Evolutionary conservation across 176 grass and related monocot genomes (phyloP).

Genomic region (Pontederia paniculata): DNA sequence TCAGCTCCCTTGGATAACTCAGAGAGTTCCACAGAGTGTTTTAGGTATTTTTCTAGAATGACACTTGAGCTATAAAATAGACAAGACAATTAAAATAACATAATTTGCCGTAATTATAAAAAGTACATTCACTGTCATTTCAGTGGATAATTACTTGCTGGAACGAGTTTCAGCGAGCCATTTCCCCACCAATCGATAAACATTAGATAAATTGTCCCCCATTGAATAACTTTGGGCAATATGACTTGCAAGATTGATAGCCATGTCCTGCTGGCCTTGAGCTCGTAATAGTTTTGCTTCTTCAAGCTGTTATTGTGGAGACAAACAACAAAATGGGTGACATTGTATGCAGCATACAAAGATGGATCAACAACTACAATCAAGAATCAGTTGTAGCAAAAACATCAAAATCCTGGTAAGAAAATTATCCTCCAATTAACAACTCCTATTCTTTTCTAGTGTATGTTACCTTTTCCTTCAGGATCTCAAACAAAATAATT

Average conservation of each 20-base stretch:
- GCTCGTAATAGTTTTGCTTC: slow-evolving; percentile 92
- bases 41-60: slow-evolving; percentile 85
- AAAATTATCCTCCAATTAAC: too few relatives aligned
- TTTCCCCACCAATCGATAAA: slow-evolving; percentile 80
- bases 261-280: slow-evolving; percentile 88
- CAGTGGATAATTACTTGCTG: slow-evolving; percentile 53
- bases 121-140: background rate
- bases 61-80: slow-evolving; percentile 57
- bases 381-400: too few relatives aligned
- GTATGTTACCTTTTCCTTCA: too few relatives aligned
- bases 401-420: too few relatives aligned
- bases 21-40: slow-evolving; percentile 62
- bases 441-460: too few relatives aligned
- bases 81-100: background rate
- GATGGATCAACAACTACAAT: too few relatives aligned
- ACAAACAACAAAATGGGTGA: too few relatives aligned
- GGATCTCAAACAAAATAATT: too few relatives aligned
- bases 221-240: slow-evolving; percentile 57
- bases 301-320: slow-evolving; percentile 33
- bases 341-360: too few relatives aligned
- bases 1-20: slow-evolving; percentile 37
- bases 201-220: slow-evolving; percentile 58
- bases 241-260: slow-evolving; percentile 74
- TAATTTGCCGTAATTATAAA: background rate
- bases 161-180: slow-evolving; percentile 98